These are phyloP conservation scores for Edaphochlamys debaryana DNA, from an alignment of 139 green algal genomes.

Conservation along the genomic window DNA sequence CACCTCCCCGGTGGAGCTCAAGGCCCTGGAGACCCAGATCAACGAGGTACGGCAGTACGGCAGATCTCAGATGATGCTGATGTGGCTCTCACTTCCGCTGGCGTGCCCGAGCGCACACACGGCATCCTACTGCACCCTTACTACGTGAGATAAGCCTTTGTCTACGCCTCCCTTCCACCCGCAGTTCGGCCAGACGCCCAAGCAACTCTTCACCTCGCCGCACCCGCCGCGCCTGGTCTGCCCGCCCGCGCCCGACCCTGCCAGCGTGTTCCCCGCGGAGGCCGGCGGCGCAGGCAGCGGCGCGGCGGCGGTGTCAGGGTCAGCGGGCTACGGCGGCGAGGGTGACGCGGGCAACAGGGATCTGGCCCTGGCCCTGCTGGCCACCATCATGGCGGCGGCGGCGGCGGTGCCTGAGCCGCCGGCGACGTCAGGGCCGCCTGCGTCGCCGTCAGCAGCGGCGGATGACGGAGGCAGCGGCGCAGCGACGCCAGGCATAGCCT, in stretches of 20 bases:
- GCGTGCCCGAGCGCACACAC: too few species aligned
- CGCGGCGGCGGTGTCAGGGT: background rate
- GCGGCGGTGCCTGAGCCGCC: background rate
- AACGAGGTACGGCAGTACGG: constrained; percentile 76
- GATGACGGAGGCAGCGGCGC: background rate
- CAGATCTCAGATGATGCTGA: too few species aligned
- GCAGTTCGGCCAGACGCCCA: constrained; percentile 86
- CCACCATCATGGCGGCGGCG: constrained; percentile 67
- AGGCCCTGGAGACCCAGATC: constrained; percentile 88
- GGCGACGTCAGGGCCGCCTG: background rate
- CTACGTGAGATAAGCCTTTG: too few species aligned
- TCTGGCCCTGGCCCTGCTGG: constrained; percentile 75
- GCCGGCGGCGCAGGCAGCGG: background rate
- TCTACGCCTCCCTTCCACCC: too few species aligned
- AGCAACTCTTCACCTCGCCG: constrained; percentile 83
- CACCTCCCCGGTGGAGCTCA: constrained; percentile 65
- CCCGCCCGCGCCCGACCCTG: constrained; percentile 57
- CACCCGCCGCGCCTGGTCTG: constrained; percentile 68
- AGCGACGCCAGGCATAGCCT: too few species aligned
- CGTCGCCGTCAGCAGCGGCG: background rate
- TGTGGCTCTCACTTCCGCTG: too few species aligned
- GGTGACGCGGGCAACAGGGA: constrained; percentile 54
- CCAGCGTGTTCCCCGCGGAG: constrained; percentile 16
- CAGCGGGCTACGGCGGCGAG: constrained; percentile 37
- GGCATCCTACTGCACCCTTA: too few species aligned